phyloP scores from a whole-genome alignment of 1,284 basidiomycete genomes.

The Tylopilus sp. region DNA sequence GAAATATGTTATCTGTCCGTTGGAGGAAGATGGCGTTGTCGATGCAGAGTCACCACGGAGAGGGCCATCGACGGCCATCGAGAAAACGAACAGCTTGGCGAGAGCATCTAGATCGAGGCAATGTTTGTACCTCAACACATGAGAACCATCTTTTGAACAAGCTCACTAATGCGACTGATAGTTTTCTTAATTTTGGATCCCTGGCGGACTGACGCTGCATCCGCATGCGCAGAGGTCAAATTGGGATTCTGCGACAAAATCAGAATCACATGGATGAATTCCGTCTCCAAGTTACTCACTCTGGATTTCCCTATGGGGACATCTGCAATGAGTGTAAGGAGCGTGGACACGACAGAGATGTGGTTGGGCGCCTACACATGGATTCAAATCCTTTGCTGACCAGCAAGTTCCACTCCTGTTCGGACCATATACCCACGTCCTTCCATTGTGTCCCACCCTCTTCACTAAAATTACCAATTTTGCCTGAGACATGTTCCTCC shows the following conservation, averaged over 20 bases:
- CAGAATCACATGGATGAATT: neutral
- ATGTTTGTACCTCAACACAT: neutral
- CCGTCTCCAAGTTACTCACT: conserved; percentile 39
- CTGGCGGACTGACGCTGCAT: conserved; percentile 60
- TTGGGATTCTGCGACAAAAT: conserved; percentile 51
- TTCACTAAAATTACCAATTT: conserved; percentile 48
- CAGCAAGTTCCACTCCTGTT: conserved; percentile 82
- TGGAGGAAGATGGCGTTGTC: conserved; percentile 62
- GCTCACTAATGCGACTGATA: conserved; percentile 68
- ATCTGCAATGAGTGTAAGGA: conserved; percentile 56
- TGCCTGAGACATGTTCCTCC: conserved; percentile 74
- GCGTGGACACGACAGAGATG: conserved; percentile 31
- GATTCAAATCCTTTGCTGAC: conserved; percentile 86
- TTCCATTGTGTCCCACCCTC: conserved; percentile 63
- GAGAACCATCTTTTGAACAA: neutral
- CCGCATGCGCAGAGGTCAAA: conserved; percentile 66
- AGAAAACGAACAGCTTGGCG: conserved; percentile 88
- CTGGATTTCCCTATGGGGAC: conserved; percentile 70
- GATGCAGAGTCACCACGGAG: conserved; percentile 43
- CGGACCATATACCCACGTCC: conserved; percentile 87
- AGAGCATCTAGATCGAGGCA: conserved; percentile 59
- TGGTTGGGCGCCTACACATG: conserved; percentile 62
- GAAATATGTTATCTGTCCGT: conserved; percentile 57
- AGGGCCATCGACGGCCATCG: conserved; percentile 83
- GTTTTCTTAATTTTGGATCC: conserved; percentile 78